A percentile compares a stretch with the other conserved stretches of the same genome.
These are phyloP conservation scores for Termitomyces eurrhizus DNA, from an alignment of 768 basidiomycete genomes.

Conservation along the genomic window DNA sequence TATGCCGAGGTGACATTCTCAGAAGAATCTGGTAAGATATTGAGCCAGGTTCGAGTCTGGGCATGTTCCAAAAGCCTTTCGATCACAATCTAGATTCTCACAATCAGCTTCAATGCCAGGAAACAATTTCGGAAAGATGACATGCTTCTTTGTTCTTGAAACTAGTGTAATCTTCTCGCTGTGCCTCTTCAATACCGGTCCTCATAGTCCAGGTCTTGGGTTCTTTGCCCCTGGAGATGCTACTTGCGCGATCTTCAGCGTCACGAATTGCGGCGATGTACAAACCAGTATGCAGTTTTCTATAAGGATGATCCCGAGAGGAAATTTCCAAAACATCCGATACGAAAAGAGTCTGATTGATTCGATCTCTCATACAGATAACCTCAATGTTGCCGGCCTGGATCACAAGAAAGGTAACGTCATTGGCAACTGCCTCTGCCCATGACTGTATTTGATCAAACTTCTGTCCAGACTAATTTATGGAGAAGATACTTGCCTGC, in stretches of 20 bases:
- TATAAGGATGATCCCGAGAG: not conserved
- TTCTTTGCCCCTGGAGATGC: not conserved
- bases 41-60: not conserved
- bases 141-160: not conserved
- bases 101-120: not conserved
- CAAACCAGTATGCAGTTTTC: not conserved
- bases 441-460: not conserved
- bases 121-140: not conserved
- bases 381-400: not conserved
- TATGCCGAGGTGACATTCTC: not conserved
- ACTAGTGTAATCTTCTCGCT: not conserved
- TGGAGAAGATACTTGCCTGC: not conserved
- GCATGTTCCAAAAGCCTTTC: not conserved
- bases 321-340: not conserved
- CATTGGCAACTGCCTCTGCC: not conserved
- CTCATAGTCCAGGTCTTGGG: not conserved
- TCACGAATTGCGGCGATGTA: slow-evolving; percentile 1
- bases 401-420: not conserved
- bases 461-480: not conserved
- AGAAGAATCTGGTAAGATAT: not conserved
- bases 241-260: not conserved
- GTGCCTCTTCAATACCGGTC: not conserved
- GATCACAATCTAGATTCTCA: not conserved
- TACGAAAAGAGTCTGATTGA: not conserved
- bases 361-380: not conserved